Evolutionary conservation across 176 grass and related monocot species (phyloP).

Genomic region (Oryza meridionalis): DNA sequence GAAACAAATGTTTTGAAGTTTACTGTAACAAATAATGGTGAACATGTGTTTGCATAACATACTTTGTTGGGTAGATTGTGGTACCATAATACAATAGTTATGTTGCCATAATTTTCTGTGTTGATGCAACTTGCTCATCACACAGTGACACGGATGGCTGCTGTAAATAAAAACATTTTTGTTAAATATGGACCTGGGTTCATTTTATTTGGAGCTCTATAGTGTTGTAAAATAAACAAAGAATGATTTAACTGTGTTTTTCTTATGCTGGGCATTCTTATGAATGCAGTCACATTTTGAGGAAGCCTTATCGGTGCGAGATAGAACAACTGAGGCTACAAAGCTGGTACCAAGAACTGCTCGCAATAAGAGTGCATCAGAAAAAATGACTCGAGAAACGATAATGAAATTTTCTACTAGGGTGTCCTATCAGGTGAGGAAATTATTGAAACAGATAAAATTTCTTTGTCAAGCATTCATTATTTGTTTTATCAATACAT

Average conservation of each 20-base stretch:
- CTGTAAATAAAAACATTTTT: neutral
- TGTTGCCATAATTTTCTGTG: slow-evolving; percentile 1
- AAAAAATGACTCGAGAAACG: slow-evolving; percentile 83
- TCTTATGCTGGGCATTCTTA: slow-evolving; percentile 41
- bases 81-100: neutral
- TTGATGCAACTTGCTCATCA: neutral
- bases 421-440: slow-evolving; percentile 83
- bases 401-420: slow-evolving; percentile 91
- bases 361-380: slow-evolving; percentile 77
- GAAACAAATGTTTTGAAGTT: neutral
- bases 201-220: slow-evolving; percentile 3
- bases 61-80: neutral
- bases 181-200: neutral
- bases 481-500: slow-evolving; percentile 28
- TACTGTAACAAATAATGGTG: slow-evolving; percentile 18
- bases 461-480: slow-evolving; percentile 14
- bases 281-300: slow-evolving; percentile 88
- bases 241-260: slow-evolving; percentile 21
- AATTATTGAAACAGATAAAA: neutral
- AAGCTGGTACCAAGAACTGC: slow-evolving; percentile 69
- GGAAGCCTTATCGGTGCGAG: slow-evolving; percentile 80
- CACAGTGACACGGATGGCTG: neutral
- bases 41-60: neutral
- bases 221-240: neutral
- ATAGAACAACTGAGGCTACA: slow-evolving; percentile 68